Evolutionary conservation across 108 stramenopile genomes (phyloP).

Genomic region (Mediolabrus comicus): DNA sequence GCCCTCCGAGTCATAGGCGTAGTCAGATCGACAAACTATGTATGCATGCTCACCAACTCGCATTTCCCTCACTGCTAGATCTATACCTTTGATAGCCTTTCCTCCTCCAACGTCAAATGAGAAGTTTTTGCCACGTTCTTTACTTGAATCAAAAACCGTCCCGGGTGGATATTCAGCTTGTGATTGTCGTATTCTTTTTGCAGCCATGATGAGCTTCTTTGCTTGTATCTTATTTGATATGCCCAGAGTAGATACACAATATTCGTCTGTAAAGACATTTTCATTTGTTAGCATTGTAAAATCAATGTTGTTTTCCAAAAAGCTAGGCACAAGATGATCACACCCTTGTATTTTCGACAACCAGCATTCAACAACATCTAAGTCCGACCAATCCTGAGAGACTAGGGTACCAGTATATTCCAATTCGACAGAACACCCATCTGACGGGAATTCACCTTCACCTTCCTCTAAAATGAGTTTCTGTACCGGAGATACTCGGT

Average conservation of each 20-base stretch:
- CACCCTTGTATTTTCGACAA: slow-evolving; percentile 56
- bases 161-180: slow-evolving; percentile 36
- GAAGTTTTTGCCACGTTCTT: slow-evolving; percentile 22
- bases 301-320: slow-evolving; percentile 45
- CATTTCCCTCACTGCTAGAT: slow-evolving; percentile 49
- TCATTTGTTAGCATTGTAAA: slow-evolving; percentile 37
- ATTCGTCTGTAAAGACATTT: slow-evolving; percentile 54
- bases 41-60: slow-evolving; percentile 38
- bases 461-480: slow-evolving; percentile 32
- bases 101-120: slow-evolving; percentile 33
- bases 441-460: slow-evolving; percentile 13
- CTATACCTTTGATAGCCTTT: slow-evolving; percentile 49
- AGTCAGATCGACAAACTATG: slow-evolving; percentile 55
- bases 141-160: slow-evolving; percentile 54
- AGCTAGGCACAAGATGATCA: slow-evolving; percentile 13
- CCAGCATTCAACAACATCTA: slow-evolving; percentile 64
- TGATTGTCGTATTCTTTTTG: slow-evolving; percentile 37
- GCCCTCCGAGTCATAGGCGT: slow-evolving; percentile 66
- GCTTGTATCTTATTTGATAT: slow-evolving; percentile 53
- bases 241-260: slow-evolving; percentile 33
- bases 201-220: slow-evolving; percentile 71
- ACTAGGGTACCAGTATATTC: slow-evolving; percentile 38
- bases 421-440: slow-evolving; percentile 24
- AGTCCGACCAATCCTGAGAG: slow-evolving; percentile 35
- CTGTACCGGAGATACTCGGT: slow-evolving; percentile 19